A percentile compares a stretch with the other conserved stretches of the same genome.
Conservation (phyloP, 306 rosid genomes). For the Prinsepia uniflora region DNA sequence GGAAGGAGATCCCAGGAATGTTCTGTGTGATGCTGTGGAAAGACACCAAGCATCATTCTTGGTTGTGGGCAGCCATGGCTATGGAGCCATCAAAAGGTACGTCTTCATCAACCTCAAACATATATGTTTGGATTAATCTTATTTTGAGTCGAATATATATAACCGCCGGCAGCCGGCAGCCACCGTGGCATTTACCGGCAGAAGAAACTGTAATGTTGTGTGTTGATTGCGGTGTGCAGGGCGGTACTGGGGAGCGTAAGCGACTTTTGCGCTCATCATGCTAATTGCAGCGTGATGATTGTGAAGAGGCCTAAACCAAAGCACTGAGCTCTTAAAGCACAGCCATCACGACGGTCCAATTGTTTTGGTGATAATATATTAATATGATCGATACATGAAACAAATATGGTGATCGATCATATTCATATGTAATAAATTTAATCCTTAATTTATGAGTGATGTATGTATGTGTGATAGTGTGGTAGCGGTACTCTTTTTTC, state of each 20-base stretch:
- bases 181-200: no score
- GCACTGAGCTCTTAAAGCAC: background rate
- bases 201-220: background rate
- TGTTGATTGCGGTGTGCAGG: conserved; percentile 14
- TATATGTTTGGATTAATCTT: background rate
- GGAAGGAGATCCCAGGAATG: conserved; percentile 75
- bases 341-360: no score
- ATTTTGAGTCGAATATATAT: background rate
- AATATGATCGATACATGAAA: no score
- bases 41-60: conserved; percentile 61
- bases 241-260: conserved; percentile 25
- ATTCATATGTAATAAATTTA: conserved; percentile 8
- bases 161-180: no score
- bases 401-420: no score
- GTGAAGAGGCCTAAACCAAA: conserved; percentile 22
- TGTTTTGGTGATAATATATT: no score
- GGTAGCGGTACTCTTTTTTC: no score
- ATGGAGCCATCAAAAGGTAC: conserved; percentile 48
- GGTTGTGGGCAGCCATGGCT: conserved; percentile 78
- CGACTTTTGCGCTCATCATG: conserved; percentile 22
- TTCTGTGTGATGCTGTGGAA: conserved; percentile 68
- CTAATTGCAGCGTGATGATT: conserved; percentile 23
- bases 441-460: background rate
- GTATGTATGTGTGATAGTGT: no score
- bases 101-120: background rate